phyloP scores from a whole-genome alignment of 768 basidiomycete species.

The Boletus subparvulus region DNA sequence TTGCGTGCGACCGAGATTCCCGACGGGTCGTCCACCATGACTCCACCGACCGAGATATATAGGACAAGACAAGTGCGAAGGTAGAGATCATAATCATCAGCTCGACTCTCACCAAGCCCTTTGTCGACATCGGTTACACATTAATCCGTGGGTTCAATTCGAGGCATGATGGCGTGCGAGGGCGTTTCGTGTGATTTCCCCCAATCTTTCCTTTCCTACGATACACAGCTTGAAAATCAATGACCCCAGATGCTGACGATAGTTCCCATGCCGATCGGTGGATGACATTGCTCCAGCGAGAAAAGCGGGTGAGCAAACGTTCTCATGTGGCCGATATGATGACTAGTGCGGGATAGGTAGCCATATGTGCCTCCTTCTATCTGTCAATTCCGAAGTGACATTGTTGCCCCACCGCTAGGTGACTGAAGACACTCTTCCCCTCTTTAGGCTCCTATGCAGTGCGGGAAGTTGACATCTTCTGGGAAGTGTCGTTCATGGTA shows the following conservation, averaged over 20 bases:
- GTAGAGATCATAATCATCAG: not conserved
- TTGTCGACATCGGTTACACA: not conserved
- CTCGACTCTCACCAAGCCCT: not conserved
- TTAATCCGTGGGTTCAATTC: not conserved
- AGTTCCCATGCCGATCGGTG: not conserved
- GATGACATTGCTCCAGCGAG: not conserved
- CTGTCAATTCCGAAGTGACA: not conserved
- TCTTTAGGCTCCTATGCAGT: not conserved
- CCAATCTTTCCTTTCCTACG: too few relatives aligned
- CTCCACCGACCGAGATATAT: too few relatives aligned
- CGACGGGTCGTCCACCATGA: not conserved
- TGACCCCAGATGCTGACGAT: too few relatives aligned
- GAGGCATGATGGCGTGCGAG: too few relatives aligned
- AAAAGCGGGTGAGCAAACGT: not conserved
- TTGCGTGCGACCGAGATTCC: not conserved
- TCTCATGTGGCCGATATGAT: not conserved
- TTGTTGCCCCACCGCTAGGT: not conserved
- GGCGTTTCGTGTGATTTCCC: too few relatives aligned
- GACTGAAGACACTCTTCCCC: not conserved
- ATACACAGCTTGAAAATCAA: too few relatives aligned
- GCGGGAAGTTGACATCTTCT: not conserved
- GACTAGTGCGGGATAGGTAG: not conserved
- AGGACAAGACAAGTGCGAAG: not conserved
- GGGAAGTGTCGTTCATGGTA: not conserved
- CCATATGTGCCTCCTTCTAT: not conserved